Conservation (phyloP, 2,329 filamentous ascomycete species). For the Daldinia sp. region DNA sequence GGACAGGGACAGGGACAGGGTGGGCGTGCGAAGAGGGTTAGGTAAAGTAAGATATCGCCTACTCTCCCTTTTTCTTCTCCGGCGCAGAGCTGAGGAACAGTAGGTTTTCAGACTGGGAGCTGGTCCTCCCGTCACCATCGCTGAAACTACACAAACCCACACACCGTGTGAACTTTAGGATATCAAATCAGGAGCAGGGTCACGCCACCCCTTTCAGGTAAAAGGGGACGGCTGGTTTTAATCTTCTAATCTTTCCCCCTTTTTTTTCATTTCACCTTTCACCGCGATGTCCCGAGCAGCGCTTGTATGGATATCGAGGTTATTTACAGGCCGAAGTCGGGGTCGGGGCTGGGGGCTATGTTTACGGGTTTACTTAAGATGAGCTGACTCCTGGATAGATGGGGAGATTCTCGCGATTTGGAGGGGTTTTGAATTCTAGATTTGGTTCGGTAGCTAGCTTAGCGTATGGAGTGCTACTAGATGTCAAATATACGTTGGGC, state of each 20-base stretch:
- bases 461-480: not conserved
- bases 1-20: conserved; percentile 36
- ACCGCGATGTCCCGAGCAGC: not conserved
- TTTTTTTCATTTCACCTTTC: not conserved
- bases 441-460: not conserved
- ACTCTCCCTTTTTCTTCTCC: not conserved
- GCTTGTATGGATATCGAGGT: not conserved
- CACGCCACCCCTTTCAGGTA: conserved; percentile 5
- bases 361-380: not conserved
- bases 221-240: conserved; percentile 18
- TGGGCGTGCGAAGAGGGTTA: conserved; percentile 41
- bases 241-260: conserved; percentile 33
- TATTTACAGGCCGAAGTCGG: not conserved
- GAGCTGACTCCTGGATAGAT: conserved; percentile 1
- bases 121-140: not conserved
- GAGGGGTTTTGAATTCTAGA: not conserved
- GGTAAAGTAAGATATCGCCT: not conserved
- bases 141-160: no score
- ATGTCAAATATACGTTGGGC: not conserved
- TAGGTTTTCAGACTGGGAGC: not conserved
- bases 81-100: not conserved
- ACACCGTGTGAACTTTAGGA: not conserved
- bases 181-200: not conserved
- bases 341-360: not conserved
- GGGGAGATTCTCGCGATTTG: not conserved